Conservation (phyloP, 768 basidiomycete species). For the Dentipellis fragilis region DNA sequence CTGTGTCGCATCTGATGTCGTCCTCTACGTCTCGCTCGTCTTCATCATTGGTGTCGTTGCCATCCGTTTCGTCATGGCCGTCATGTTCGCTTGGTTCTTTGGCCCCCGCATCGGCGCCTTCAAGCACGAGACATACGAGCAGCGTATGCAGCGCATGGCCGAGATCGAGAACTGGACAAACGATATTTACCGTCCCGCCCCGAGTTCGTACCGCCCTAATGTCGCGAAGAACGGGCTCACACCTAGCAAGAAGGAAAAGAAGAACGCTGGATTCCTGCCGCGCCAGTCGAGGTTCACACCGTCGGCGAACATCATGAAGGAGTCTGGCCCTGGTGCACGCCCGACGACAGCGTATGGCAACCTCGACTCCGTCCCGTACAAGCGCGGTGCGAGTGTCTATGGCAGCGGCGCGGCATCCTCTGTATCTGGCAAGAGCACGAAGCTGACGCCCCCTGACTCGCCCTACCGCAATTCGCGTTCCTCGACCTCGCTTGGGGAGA, state of each 20-base stretch:
- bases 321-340: constrained; percentile 35
- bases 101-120: constrained; percentile 94
- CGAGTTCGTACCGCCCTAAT: constrained; percentile 83
- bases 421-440: constrained; percentile 28
- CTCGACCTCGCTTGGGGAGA: constrained; percentile 64
- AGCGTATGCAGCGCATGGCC: constrained; percentile 79
- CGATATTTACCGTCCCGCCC: constrained; percentile 92
- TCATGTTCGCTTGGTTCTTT: constrained; percentile 96
- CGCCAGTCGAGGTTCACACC: constrained; percentile 69
- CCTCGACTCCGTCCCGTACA: constrained; percentile 52
- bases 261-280: constrained; percentile 48
- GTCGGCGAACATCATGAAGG: constrained; percentile 46
- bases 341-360: constrained; percentile 58
- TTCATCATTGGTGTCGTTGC: constrained; percentile 97
- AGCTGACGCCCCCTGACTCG: constrained; percentile 65
- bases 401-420: constrained; percentile 13
- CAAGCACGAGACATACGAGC: constrained; percentile 84
- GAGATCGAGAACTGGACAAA: constrained; percentile 96
- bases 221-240: constrained; percentile 60
- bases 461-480: constrained; percentile 72
- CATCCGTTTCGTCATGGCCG: constrained; percentile 94
- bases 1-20: constrained; percentile 90
- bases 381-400: constrained; percentile 32
- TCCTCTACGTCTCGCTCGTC: constrained; percentile 88
- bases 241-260: constrained; percentile 36